These are phyloP conservation scores for Ascodesmis nigricans DNA, from an alignment of 495 filamentous ascomycete genomes.

Conservation along the genomic window DNA sequence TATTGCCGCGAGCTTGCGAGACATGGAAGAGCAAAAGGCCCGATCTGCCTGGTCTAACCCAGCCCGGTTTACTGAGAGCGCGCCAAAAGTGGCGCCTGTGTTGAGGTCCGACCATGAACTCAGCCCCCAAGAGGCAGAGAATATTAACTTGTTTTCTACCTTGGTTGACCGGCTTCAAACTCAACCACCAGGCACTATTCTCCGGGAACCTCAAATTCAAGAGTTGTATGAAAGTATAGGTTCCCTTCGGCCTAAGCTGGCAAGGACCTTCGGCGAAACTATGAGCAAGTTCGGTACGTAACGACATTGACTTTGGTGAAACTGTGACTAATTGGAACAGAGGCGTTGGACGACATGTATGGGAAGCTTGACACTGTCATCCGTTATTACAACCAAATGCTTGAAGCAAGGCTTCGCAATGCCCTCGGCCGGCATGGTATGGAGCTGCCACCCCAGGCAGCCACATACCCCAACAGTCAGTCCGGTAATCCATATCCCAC, in stretches of 20 bases:
- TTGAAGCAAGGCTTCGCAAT: slow-evolving; percentile 81
- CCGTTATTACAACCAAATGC: slow-evolving; percentile 95
- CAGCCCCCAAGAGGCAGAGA: slow-evolving; percentile 81
- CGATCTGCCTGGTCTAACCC: slow-evolving; percentile 25
- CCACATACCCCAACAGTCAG: too few relatives aligned
- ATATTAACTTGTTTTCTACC: slow-evolving; percentile 89
- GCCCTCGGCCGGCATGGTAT: slow-evolving; percentile 75
- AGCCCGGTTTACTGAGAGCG: slow-evolving; percentile 23
- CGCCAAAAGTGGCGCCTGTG: slow-evolving; percentile 22
- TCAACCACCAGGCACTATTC: slow-evolving; percentile 82
- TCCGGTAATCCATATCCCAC: too few relatives aligned
- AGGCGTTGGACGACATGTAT: slow-evolving; percentile 83
- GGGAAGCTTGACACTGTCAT: slow-evolving; percentile 91
- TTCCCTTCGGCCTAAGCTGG: slow-evolving; percentile 72
- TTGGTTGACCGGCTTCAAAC: slow-evolving; percentile 87
- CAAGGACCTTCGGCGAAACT: slow-evolving; percentile 89
- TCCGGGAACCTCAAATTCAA: slow-evolving; percentile 91
- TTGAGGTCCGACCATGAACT: slow-evolving; percentile 71
- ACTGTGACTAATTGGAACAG: slow-evolving; percentile 21
- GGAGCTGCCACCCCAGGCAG: too few relatives aligned
- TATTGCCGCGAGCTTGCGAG: slow-evolving; percentile 84
- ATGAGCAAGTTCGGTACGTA: slow-evolving; percentile 94
- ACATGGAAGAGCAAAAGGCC: slow-evolving; percentile 97
- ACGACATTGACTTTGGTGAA: neutral
- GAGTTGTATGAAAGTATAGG: slow-evolving; percentile 96